phyloP scores from a whole-genome alignment of 2,329 filamentous ascomycete genomes.

The Parascedosporium putredinis region DNA sequence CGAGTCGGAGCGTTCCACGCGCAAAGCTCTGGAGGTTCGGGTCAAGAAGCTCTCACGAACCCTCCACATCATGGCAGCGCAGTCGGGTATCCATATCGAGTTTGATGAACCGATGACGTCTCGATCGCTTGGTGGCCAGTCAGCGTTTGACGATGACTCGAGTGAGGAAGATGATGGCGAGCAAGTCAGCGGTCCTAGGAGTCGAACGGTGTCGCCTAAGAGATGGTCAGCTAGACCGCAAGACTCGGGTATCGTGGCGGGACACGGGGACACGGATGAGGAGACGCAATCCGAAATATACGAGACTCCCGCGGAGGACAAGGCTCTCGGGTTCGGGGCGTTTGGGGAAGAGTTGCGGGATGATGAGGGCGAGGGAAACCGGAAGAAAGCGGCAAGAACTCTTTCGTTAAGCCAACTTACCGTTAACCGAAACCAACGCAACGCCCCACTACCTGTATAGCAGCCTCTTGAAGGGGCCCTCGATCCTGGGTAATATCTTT shows the following conservation, averaged over 20 bases:
- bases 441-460: not conserved
- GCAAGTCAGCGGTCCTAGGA: constrained; percentile 13
- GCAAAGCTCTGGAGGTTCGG: constrained; percentile 44
- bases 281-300: constrained; percentile 38
- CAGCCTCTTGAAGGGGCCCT: not conserved
- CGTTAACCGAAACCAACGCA: constrained; percentile 22
- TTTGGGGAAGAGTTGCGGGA: constrained; percentile 31
- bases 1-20: constrained; percentile 44
- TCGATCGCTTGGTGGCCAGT: constrained; percentile 7
- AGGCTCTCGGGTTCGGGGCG: constrained; percentile 23
- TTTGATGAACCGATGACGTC: constrained; percentile 4
- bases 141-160: constrained; percentile 6
- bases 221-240: constrained; percentile 13
- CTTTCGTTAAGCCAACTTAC: constrained; percentile 55
- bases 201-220: constrained; percentile 10
- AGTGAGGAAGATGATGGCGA: constrained; percentile 9
- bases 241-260: constrained; percentile 25
- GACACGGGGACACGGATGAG: constrained; percentile 23
- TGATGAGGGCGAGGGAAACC: constrained; percentile 26
- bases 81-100: not conserved
- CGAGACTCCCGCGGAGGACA: constrained; percentile 40
- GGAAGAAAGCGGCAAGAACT: constrained; percentile 48
- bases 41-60: constrained; percentile 42
- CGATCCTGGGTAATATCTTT: too few relatives aligned
- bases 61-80: constrained; percentile 31